A percentile compares a stretch with the other conserved stretches of the same genome.
These are phyloP conservation scores for Stephanodiscus triporus DNA, from an alignment of 108 stramenopile genomes.

Conservation along the genomic window DNA sequence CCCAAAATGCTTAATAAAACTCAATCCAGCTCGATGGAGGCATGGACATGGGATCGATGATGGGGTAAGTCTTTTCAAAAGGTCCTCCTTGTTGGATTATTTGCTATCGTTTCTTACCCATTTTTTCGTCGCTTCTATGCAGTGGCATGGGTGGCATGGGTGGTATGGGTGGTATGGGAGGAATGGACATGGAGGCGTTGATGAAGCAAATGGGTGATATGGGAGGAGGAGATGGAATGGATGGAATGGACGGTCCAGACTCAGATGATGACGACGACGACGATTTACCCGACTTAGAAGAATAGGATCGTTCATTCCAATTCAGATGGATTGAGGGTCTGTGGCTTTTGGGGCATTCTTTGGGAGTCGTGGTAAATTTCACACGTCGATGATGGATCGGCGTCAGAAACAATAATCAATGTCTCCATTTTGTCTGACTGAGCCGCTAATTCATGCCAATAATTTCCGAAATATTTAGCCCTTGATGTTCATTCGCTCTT, in stretches of 20 bases:
- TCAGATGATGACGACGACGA: slow-evolving; percentile 73
- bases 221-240: slow-evolving; percentile 47
- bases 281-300: slow-evolving; percentile 83
- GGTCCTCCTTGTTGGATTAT: too few species aligned
- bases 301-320: slow-evolving; percentile 10
- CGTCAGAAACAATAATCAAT: neutral
- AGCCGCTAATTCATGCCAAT: neutral
- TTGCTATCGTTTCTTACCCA: neutral
- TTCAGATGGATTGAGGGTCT: too few species aligned
- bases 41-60: slow-evolving; percentile 33
- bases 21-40: slow-evolving; percentile 35
- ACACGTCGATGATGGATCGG: too few species aligned
- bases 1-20: too few species aligned
- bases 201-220: slow-evolving; percentile 77
- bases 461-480: neutral
- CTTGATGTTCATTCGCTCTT: too few species aligned
- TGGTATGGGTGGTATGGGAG: slow-evolving; percentile 53
- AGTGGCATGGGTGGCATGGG: slow-evolving; percentile 57
- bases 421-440: neutral
- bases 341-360: too few species aligned
- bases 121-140: neutral
- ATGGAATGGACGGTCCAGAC: slow-evolving; percentile 50
- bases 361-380: too few species aligned
- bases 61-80: slow-evolving; percentile 32
- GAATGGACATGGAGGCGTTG: slow-evolving; percentile 75